Base-by-base conservation (phyloP, 2,329 filamentous ascomycete genomes). In the Pochonia chlamydosporia region DNA sequence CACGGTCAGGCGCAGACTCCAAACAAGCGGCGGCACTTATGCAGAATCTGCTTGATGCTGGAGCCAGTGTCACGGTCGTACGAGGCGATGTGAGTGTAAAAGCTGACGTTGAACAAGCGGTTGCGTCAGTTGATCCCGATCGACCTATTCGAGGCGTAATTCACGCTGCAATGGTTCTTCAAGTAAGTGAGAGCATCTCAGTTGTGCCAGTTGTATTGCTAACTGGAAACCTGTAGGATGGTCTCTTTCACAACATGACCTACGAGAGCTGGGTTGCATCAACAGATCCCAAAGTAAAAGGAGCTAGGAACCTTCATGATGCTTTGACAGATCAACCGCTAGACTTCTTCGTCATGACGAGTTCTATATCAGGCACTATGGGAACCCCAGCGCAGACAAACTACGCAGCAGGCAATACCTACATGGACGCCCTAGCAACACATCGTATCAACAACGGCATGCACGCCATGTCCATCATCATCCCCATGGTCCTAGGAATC, bases 401-500 rank as follows among this genome's bases (percentile, higher is more conserved):
- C 44, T 69, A 68, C 51, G 57, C 55, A 28, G 59, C 64, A 0
- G 63, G 55, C 10, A 54, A 55, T 44, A 41, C 48, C 16, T 69
- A 63, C 47, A 56, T 67, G 6, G 66, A 70, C 49, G 46, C 52
- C 3, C 62, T 70, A 20, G 62, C 63, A 1, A 57, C 59, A 1
- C 59, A 58, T 25, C 55, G 61, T 14, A 51, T 54, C 4, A 36
- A 41, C 3, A 54, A 56, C 2, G 64, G 63, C 1, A 54, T 57
- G 30, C 10, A 60, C 1, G 60, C 59, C 3, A 52, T 57, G 0
- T 58, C 64, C 0, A 33, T 70, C 4, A 59, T 3, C 31, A 11
- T 18, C 16, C 31, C 31, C 10, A 35, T 18, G 31, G 31, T 18
- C 53, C 4, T 66, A 2, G 60, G 59, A 2, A 56, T 68, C 3